A percentile compares a stretch with the other conserved stretches of the same genome.
These are phyloP conservation scores for Graphilbum ipis-grandicollis DNA, from an alignment of 2,329 filamentous ascomycete species.

Conservation along the genomic window DNA sequence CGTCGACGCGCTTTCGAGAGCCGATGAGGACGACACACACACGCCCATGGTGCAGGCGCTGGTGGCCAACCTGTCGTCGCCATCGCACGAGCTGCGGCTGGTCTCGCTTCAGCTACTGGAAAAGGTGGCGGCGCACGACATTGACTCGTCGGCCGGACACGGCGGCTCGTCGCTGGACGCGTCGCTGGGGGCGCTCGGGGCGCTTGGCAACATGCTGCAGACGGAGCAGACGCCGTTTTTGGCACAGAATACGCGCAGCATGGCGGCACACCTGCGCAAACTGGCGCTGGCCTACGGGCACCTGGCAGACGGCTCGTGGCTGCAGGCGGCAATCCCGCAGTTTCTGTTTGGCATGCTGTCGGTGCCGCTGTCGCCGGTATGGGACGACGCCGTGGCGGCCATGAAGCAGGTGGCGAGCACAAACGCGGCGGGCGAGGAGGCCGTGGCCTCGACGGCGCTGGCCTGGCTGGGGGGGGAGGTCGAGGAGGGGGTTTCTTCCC, in stretches of 20 bases:
- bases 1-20: constrained; percentile 3
- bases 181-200: constrained; percentile 30
- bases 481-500: not conserved
- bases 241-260: constrained; percentile 55
- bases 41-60: constrained; percentile 47
- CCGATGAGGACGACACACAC: constrained; percentile 30
- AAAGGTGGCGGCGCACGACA: constrained; percentile 1
- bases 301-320: constrained; percentile 41
- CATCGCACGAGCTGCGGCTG: constrained; percentile 58
- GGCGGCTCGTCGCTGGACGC: not conserved
- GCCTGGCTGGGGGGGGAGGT: constrained; percentile 42
- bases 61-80: constrained; percentile 55
- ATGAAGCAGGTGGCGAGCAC: constrained; percentile 58
- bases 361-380: constrained; percentile 66
- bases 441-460: constrained; percentile 56
- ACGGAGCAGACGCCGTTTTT: constrained; percentile 67
- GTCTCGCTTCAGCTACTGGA: constrained; percentile 55
- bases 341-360: constrained; percentile 86
- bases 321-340: constrained; percentile 54
- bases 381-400: constrained; percentile 66
- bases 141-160: not conserved
- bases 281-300: constrained; percentile 47
- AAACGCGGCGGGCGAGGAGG: constrained; percentile 49
- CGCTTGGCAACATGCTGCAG: constrained; percentile 50
- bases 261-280: constrained; percentile 76